These are phyloP conservation scores for Friedmanniomyces simplex DNA, from an alignment of 495 filamentous ascomycete species.

Conservation along the genomic window DNA sequence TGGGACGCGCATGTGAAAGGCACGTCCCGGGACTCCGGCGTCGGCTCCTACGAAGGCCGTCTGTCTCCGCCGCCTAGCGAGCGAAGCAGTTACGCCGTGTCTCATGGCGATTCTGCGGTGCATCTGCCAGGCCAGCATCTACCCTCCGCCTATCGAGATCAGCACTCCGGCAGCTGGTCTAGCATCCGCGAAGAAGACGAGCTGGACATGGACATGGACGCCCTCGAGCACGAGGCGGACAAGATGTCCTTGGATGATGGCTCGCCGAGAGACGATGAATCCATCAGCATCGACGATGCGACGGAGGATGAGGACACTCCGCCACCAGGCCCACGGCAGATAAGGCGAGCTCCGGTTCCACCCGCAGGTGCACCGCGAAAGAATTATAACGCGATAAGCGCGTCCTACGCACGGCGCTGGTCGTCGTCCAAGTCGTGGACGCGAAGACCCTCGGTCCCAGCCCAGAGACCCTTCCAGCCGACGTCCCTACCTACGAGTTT, in stretches of 20 bases:
- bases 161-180: constrained; percentile 54
- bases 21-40: constrained; percentile 18
- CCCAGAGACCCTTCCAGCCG: constrained; percentile 7
- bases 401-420: constrained; percentile 4
- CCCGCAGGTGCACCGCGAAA: constrained; percentile 14
- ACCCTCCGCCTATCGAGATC: constrained; percentile 38
- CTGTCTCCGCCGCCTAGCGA: constrained; percentile 19
- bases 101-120: constrained; percentile 24
- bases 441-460: constrained; percentile 3
- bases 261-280: constrained; percentile 60
- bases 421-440: constrained; percentile 12
- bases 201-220: constrained; percentile 52
- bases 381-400: constrained; percentile 28
- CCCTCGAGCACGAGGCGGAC: constrained; percentile 73
- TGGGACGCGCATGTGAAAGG: constrained; percentile 78
- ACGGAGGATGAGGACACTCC: constrained; percentile 99
- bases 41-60: constrained; percentile 20
- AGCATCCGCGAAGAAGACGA: constrained; percentile 46
- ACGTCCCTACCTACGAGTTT: constrained; percentile 8
- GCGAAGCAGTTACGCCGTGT: constrained; percentile 29
- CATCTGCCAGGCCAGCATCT: constrained; percentile 30
- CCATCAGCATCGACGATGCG: constrained; percentile 80
- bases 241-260: constrained; percentile 91
- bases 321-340: constrained; percentile 71
- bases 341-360: constrained; percentile 46